Base-by-base conservation (phyloP, 2,329 filamentous ascomycete species). In the Fonsecaea pedrosoi region DNA sequence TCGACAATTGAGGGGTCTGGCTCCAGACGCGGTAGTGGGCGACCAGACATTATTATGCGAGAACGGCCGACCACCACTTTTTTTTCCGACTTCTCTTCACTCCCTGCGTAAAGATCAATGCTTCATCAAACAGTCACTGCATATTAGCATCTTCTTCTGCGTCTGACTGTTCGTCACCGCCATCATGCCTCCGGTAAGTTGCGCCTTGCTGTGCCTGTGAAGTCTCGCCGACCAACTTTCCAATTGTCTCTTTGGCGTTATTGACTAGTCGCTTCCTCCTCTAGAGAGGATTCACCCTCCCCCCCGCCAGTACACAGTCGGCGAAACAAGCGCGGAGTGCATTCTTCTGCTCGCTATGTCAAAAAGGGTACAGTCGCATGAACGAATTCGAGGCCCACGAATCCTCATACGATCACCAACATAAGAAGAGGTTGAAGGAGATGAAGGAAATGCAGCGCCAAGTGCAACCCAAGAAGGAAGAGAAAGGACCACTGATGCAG, bases 331-430 rank as follows among this genome's bases (percentile, higher is more conserved):
- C 92, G 15, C 84, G 92, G 57, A 90, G 89, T 75, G 88, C 91
- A 38, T 95, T 96, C 81, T 93, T 91, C 81, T 96, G 88, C 82
- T 87, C 89, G 48, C 87, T 98, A 62, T 98, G 95, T 82, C 89
- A 90, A 70, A 98, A 98, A 81, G 94, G 94, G 74, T 99, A 98
- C 80, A 89, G 90, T 1, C 92, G 95, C 64, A 94, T 96, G 85
- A 94, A 96, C 76, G 94, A 98, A 78, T 97, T 96, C 78, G 94
- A 98, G 79, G 90, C 94, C 7, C 95, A 99, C 78, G 91, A 97
- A 64, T 89, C 89, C 70, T 95, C 91, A 74, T 98, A 98, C 79
- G 95, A 98, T 77, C 95, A 99, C 80, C 91, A 92, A 73, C 95
- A 99, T 80, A 94, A 93, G 78, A 93, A 96, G 81, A 80, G 83